Percentiles rank a stretch among this genome's conserved stretches.
phyloP scores from a whole-genome alignment of 75 land plant species.

The Azolla pinnata region DNA sequence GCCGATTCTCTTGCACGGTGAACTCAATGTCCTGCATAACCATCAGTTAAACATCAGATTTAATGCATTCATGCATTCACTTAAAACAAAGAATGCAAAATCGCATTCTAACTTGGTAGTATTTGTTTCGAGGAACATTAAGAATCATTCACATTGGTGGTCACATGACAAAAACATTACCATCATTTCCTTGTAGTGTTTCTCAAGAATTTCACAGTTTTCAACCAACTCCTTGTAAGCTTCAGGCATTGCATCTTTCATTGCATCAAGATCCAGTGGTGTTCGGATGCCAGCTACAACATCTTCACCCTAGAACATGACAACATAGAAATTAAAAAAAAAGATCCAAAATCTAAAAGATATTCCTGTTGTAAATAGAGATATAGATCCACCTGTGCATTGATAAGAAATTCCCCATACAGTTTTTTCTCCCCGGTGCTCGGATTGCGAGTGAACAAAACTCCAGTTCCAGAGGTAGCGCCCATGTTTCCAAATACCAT shows the following conservation, averaged over 20 bases:
- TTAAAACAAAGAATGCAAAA: no score
- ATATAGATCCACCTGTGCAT: constrained; percentile 74
- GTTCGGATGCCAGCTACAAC: constrained; percentile 98
- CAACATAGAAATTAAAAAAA: background rate
- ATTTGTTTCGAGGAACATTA: no score
- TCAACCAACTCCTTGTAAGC: constrained; percentile 89
- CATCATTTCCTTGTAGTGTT: constrained; percentile 99
- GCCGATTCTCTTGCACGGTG: constrained; percentile 84
- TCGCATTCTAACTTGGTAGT: no score
- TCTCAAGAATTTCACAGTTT: constrained; percentile 88
- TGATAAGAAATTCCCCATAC: constrained; percentile 90
- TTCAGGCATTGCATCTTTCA: constrained; percentile 80
- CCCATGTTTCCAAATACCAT: constrained; percentile 99
- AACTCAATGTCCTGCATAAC: constrained; percentile 85
- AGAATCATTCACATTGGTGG: no score
- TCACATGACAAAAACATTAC: constrained; percentile 30
- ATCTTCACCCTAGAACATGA: constrained; percentile 72
- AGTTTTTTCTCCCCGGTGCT: constrained; percentile 97
- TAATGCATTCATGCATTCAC: no score
- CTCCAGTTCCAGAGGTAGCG: constrained; percentile 89
- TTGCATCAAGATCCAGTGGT: constrained; percentile 74
- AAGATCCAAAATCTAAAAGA: background rate
- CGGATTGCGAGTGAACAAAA: constrained; percentile 89
- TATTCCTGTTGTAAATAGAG: background rate
- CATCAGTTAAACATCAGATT: no score